Base-by-base conservation (phyloP, 176 grass and related monocot genomes). In the Cymbopogon citratus region DNA sequence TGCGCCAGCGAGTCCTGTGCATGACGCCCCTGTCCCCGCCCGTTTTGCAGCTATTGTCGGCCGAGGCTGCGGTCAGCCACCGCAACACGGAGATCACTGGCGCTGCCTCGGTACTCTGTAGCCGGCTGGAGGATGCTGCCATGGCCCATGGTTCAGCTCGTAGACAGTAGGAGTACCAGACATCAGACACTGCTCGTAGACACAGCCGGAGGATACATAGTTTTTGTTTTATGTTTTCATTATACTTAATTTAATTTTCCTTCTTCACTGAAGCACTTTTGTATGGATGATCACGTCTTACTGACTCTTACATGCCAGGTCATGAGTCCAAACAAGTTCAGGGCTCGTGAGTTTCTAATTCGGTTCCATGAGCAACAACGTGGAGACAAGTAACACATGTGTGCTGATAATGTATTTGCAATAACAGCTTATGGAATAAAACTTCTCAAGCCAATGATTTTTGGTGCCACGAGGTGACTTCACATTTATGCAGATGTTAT, bases 271-370 rank as follows among this genome's bases (percentile, higher is more conserved):
- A 33, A 33, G 31, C 31, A 3, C 31, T 33, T 33, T 33, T 33
- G 31, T 33, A 33, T 33, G 31, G 31, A 33, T 33, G 31, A 33
- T 33, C 31, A 33, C 31, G 3, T 33, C 31, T 33, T 33, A 33
- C 31, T 33, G 31, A 33, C 31, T 33, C 31, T 33, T 33, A 33
- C 31, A 66, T 83, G 49, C 10, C 86, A 98, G 95, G 92, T 92
- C 33, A 91, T 94, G 95, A 98, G 94, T 85, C 95, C 95, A 59
- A 94, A 89, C 81, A 97, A 97, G 64, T 94, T 94, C 82, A 97
- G 92, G 88, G 90, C 90, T 80, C 92, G 95, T 63, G 88, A 98
- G 54, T 98, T 94, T 80, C 83, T 98, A 52, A 98, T 98, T 85
- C 83, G 81, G 36, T 94, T 94, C 81, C 95, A 97, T 56, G 90